A percentile compares a stretch with the other conserved stretches of the same genome.
Conservation (phyloP, 345 rosid genomes). For the Eucalyptus pumila region DNA sequence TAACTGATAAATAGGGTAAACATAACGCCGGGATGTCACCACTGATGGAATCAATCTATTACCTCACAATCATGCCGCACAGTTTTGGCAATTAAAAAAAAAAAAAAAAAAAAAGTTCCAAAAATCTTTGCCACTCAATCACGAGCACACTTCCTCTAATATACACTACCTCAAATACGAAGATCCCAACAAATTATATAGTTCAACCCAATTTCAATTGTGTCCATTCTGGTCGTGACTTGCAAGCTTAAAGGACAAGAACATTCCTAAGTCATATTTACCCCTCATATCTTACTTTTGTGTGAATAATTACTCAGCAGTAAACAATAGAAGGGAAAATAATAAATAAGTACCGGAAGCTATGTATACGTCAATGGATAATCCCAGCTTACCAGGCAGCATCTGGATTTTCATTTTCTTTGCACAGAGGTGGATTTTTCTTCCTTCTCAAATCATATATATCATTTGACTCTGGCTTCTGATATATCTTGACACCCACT, state of each 20-base stretch:
- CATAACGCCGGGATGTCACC: not conserved
- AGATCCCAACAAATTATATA: not conserved
- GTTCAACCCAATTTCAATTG: not conserved
- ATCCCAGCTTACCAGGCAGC: constrained; percentile 70
- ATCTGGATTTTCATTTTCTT: constrained; percentile 81
- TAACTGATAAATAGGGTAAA: not conserved
- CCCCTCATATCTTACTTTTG: not conserved
- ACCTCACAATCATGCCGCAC: not conserved
- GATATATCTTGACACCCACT: constrained; percentile 81
- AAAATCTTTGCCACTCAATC: not conserved
- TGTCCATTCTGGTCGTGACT: not conserved
- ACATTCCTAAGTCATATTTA: not conserved
- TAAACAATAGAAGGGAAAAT: not conserved
- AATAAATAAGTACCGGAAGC: not conserved
- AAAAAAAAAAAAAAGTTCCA: not conserved
- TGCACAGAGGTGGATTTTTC: constrained; percentile 81
- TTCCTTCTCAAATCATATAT: constrained; percentile 74
- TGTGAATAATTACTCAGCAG: not conserved
- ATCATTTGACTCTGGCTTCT: constrained; percentile 85
- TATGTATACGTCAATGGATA: not conserved
- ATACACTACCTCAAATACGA: not conserved
- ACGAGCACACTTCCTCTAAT: not conserved
- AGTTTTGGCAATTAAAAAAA: not conserved
- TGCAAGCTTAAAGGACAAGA: not conserved
- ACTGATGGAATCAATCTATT: not conserved